A percentile compares a stretch with the other conserved stretches of the same genome.
These are phyloP conservation scores for Phylloporus sp. DNA, from an alignment of 768 basidiomycete species.

Conservation along the genomic window DNA sequence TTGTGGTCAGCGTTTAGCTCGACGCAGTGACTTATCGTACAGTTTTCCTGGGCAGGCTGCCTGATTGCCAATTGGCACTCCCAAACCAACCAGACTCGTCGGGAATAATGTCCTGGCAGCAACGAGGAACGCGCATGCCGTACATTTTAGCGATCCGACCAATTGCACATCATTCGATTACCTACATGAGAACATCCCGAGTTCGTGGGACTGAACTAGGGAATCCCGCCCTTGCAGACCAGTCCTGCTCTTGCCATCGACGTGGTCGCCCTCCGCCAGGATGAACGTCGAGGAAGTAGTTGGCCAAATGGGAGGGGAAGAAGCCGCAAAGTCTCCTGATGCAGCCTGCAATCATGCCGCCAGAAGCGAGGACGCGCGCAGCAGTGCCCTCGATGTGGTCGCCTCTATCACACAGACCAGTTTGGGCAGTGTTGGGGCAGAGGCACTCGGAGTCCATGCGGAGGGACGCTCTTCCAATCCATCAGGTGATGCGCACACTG, in stretches of 20 bases:
- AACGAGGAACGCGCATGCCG: conserved; percentile 4
- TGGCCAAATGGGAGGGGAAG: neutral
- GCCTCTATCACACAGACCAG: neutral
- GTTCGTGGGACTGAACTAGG: conserved; percentile 6
- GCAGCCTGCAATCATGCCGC: neutral
- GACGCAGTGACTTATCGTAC: neutral
- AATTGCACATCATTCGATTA: conserved; percentile 1
- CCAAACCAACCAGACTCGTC: neutral
- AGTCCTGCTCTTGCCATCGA: neutral
- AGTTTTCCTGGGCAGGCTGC: neutral
- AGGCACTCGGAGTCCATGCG: neutral
- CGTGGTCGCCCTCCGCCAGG: neutral
- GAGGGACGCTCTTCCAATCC: neutral
- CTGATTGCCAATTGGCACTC: neutral
- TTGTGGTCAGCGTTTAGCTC: neutral
- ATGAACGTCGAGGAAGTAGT: conserved; percentile 3
- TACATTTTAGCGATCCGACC: conserved; percentile 8
- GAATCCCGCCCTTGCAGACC: neutral
- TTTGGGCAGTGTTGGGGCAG: neutral
- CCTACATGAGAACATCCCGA: neutral
- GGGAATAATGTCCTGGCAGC: neutral
- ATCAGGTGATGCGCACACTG: neutral
- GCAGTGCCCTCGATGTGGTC: neutral
- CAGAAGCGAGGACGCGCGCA: neutral
- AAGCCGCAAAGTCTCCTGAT: neutral